A percentile compares a stretch with the other conserved stretches of the same genome.
Conservation (phyloP, 2,329 filamentous ascomycete species). For the Aspergillus pseudoglaucus region DNA sequence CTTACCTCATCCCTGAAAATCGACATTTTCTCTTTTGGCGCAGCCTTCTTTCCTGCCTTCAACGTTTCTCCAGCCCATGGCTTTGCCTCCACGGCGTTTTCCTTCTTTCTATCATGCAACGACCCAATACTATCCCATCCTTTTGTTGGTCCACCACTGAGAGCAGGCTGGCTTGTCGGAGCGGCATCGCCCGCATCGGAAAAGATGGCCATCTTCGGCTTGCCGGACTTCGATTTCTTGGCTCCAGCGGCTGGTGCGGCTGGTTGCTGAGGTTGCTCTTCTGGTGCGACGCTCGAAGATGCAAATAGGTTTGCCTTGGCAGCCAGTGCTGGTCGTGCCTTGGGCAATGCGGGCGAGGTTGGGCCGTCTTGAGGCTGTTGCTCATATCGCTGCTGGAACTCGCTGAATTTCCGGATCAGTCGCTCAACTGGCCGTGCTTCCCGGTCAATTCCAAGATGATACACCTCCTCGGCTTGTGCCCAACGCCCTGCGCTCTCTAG, state of each 20-base stretch:
- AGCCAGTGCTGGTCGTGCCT: conserved; percentile 72
- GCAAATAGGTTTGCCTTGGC: conserved; percentile 81
- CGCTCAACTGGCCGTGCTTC: conserved; percentile 78
- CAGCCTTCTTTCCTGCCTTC: conserved; percentile 77
- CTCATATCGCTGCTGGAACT: conserved; percentile 78
- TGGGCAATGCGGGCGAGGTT: conserved; percentile 78
- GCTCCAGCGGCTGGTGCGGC: conserved; percentile 40
- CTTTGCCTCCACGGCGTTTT: conserved; percentile 78
- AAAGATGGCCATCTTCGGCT: conserved; percentile 85
- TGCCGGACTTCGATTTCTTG: conserved; percentile 57
- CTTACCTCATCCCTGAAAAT: conserved; percentile 97
- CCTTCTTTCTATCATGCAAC: conserved; percentile 82
- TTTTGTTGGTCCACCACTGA: conserved; percentile 48
- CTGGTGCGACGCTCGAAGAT: conserved; percentile 43
- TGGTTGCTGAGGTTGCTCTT: conserved; percentile 57
- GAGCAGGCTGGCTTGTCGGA: conserved; percentile 51
- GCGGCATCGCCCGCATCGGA: conserved; percentile 65
- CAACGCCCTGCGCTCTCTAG: conserved; percentile 77
- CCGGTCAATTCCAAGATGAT: conserved; percentile 78
- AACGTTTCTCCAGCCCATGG: conserved; percentile 91
- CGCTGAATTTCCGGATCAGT: conserved; percentile 79
- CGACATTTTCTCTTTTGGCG: conserved; percentile 69
- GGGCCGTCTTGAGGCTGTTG: conserved; percentile 63
- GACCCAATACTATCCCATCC: conserved; percentile 93
- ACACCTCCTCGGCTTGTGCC: conserved; percentile 90